Evolutionary conservation across 345 rosid genomes (phyloP).

Genomic region (Populus deltoides): DNA sequence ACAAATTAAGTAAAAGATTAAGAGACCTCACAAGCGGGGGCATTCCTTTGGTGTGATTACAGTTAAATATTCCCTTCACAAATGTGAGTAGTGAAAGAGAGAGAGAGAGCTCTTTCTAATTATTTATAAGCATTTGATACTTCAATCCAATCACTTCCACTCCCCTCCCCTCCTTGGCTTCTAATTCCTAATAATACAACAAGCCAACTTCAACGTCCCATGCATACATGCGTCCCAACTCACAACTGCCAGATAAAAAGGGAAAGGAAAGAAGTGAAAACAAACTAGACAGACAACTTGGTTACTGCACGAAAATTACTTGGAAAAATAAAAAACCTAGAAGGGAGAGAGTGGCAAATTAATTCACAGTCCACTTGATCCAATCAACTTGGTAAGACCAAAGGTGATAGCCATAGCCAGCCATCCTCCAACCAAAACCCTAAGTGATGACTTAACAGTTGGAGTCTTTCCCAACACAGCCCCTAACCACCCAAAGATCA

Average conservation of each 20-base stretch:
- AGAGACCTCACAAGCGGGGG: not conserved
- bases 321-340: not conserved
- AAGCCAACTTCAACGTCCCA: not conserved
- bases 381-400: constrained; percentile 77
- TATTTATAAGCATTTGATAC: not conserved
- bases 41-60: not conserved
- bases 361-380: constrained; percentile 40
- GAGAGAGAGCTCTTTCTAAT: not conserved
- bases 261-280: not conserved
- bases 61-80: not conserved
- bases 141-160: not conserved
- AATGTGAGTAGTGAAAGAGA: not conserved
- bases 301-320: not conserved
- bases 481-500: constrained; percentile 72
- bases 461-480: constrained; percentile 79
- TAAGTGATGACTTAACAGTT: constrained; percentile 39
- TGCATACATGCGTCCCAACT: not conserved
- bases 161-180: not conserved
- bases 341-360: not conserved
- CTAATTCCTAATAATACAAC: not conserved
- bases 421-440: constrained; percentile 92
- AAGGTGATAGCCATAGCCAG: constrained; percentile 88
- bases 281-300: not conserved
- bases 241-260: not conserved
- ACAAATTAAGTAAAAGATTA: too few species aligned